Conservation (phyloP, 139 green algal genomes). For the Coccomyxa sp. region DNA sequence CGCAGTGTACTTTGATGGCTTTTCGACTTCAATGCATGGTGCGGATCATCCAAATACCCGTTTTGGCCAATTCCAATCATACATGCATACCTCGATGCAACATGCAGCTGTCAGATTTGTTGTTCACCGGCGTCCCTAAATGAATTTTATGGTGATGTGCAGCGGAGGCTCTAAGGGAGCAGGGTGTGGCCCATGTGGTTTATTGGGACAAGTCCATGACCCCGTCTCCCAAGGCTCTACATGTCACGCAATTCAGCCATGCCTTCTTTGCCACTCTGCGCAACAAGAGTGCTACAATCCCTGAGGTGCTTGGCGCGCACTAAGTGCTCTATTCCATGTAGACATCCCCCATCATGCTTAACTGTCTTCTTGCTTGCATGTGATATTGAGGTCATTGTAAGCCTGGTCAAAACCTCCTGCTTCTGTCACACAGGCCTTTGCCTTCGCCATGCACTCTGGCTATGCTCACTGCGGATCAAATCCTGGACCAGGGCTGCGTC, state of each 20-base stretch:
- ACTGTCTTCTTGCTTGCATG: neutral
- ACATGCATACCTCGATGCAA: neutral
- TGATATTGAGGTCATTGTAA: neutral
- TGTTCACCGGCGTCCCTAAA: neutral
- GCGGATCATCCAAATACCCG: constrained; percentile 5
- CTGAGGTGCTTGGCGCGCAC: constrained; percentile 24
- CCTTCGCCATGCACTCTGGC: constrained; percentile 36
- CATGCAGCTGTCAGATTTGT: neutral
- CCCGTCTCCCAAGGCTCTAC: constrained; percentile 10
- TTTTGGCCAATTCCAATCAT: neutral
- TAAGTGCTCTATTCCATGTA: neutral
- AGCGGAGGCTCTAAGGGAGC: neutral
- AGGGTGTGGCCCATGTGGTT: constrained; percentile 34
- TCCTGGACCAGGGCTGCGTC: constrained; percentile 23
- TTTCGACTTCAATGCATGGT: constrained; percentile 20
- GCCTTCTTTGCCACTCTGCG: constrained; percentile 60
- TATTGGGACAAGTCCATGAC: constrained; percentile 40
- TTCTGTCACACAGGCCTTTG: constrained; percentile 49
- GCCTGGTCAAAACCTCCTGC: neutral
- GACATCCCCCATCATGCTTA: neutral
- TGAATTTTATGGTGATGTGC: neutral
- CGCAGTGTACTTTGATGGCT: constrained; percentile 40
- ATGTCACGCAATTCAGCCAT: constrained; percentile 57
- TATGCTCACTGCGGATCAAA: constrained; percentile 22
- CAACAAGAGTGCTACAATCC: constrained; percentile 22